Conservation (phyloP, 2,329 filamentous ascomycete genomes). For the Stagonosporopsis cucurbitacearum region DNA sequence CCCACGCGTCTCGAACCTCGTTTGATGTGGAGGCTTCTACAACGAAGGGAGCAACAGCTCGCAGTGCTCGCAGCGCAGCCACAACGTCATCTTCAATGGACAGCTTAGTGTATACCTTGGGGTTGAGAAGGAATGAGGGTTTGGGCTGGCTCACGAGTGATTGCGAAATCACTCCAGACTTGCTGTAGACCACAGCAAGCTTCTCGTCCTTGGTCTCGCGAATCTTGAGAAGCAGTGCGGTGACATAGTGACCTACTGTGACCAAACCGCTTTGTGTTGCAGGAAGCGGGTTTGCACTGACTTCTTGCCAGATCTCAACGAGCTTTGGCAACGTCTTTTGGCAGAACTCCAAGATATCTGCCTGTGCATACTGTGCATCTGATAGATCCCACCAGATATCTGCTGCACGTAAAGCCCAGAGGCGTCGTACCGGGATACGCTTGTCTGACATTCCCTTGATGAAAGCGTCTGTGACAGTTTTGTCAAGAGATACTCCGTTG, state of each 20-base stretch:
- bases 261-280: slow-evolving; percentile 85
- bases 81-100: slow-evolving; percentile 74
- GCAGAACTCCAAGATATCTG: slow-evolving; percentile 55
- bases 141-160: slow-evolving; percentile 76
- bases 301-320: slow-evolving; percentile 76
- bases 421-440: slow-evolving; percentile 74
- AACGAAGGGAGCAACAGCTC: slow-evolving; percentile 64
- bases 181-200: slow-evolving; percentile 64
- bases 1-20: slow-evolving; percentile 73
- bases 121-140: slow-evolving; percentile 84
- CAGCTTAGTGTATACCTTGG: slow-evolving; percentile 83
- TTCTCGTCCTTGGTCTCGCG: slow-evolving; percentile 62
- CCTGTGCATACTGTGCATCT: slow-evolving; percentile 56
- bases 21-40: slow-evolving; percentile 52
- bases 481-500: slow-evolving; percentile 67
- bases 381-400: slow-evolving; percentile 69
- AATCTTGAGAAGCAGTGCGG: slow-evolving; percentile 66
- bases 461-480: slow-evolving; percentile 72
- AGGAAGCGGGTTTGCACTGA: slow-evolving; percentile 75
- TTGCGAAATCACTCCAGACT: slow-evolving; percentile 68
- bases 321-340: slow-evolving; percentile 62
- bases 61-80: slow-evolving; percentile 77
- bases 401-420: slow-evolving; percentile 80
- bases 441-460: slow-evolving; percentile 87
- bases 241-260: slow-evolving; percentile 76